Evolutionary conservation across 192 early-diverging fungal genomes (phyloP).

Genomic region (Coemansia furcata): DNA sequence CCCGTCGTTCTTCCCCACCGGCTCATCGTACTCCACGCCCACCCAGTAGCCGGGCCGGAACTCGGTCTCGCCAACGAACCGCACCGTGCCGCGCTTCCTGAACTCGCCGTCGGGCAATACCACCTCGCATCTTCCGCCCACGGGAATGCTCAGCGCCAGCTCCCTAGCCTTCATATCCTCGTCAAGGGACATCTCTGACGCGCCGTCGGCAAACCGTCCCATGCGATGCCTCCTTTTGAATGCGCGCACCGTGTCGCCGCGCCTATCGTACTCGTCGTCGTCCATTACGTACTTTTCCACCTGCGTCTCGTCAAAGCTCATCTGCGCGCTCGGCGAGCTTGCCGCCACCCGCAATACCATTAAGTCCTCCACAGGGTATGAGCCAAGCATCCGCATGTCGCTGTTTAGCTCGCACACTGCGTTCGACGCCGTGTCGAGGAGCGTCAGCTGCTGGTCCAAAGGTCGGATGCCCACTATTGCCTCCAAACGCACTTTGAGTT

Average conservation of each 20-base stretch:
- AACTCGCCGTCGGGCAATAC: constrained; percentile 56
- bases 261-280: constrained; percentile 85
- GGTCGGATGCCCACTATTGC: constrained; percentile 88
- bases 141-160: constrained; percentile 62
- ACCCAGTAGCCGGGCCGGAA: constrained; percentile 92
- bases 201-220: constrained; percentile 74
- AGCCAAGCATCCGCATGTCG: constrained; percentile 74
- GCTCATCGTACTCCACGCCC: constrained; percentile 95
- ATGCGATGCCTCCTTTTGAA: constrained; percentile 89
- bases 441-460: constrained; percentile 60
- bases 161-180: constrained; percentile 61
- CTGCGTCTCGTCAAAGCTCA: constrained; percentile 83
- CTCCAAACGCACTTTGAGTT: constrained; percentile 71
- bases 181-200: constrained; percentile 82
- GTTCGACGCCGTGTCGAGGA: constrained; percentile 55
- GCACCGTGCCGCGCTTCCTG: constrained; percentile 60
- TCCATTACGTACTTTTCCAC: constrained; percentile 93
- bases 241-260: constrained; percentile 77
- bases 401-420: constrained; percentile 54
- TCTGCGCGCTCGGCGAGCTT: constrained; percentile 28
- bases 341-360: constrained; percentile 67
- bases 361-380: constrained; percentile 81
- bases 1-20: constrained; percentile 93
- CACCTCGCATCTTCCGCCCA: constrained; percentile 85
- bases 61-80: constrained; percentile 70